These are phyloP conservation scores for Leucosporidium creatinivorum DNA, from an alignment of 768 basidiomycete genomes.

Conservation along the genomic window DNA sequence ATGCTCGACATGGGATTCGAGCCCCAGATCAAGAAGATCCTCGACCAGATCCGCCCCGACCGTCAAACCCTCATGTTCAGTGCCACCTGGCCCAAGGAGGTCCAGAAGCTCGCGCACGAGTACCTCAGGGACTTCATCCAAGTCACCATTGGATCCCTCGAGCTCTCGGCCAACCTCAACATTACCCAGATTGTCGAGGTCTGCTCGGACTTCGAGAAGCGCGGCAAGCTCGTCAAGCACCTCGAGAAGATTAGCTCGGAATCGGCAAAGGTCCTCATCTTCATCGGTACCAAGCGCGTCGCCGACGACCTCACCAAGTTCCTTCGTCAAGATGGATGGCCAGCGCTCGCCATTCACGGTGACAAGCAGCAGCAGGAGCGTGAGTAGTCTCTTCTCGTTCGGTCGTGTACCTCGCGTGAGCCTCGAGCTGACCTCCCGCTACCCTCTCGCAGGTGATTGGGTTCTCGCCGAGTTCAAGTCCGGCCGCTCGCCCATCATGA, in stretches of 20 bases:
- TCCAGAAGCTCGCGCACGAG: conserved; percentile 93
- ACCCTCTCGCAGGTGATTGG: not conserved
- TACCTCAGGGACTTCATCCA: conserved; percentile 95
- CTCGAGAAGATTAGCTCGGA: conserved; percentile 92
- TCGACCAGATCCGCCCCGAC: conserved; percentile 89
- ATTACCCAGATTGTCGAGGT: conserved; percentile 94
- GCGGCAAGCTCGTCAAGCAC: conserved; percentile 89
- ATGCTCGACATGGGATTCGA: conserved; percentile 99
- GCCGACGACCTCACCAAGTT: conserved; percentile 96
- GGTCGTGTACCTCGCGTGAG: conserved; percentile 38
- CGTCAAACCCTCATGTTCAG: conserved; percentile 98
- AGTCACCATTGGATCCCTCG: conserved; percentile 98
- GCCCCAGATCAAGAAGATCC: conserved; percentile 97
- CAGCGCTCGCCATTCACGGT: conserved; percentile 97
- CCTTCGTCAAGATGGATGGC: conserved; percentile 96
- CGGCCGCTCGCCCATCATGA: conserved; percentile 91
- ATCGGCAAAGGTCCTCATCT: conserved; percentile 97
- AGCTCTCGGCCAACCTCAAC: conserved; percentile 95
- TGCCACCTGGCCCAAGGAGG: conserved; percentile 99
- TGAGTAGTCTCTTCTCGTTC: conserved; percentile 86
- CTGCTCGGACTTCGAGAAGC: conserved; percentile 96
- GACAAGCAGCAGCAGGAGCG: conserved; percentile 99
- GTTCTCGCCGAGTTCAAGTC: conserved; percentile 64
- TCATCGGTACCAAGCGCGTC: conserved; percentile 93
- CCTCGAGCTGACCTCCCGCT: no score